Evolutionary conservation across 2,329 filamentous ascomycete species (phyloP).

Genomic region (Diplodia sapinea): DNA sequence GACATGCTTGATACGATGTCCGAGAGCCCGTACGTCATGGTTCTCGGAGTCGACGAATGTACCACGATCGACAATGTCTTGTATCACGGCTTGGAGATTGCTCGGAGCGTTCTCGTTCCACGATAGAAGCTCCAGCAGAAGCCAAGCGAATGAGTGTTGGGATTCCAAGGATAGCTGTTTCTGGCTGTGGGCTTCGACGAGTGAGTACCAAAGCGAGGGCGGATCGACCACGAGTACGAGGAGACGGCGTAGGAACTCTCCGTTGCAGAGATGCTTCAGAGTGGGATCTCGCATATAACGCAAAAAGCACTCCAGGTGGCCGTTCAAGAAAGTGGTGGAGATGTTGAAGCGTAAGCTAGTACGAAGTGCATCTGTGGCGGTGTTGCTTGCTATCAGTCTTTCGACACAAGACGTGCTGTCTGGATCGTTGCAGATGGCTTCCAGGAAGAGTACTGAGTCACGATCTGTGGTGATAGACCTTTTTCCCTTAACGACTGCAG

Average conservation of each 20-base stretch:
- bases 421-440: slow-evolving; percentile 53
- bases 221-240: slow-evolving; percentile 58
- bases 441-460: slow-evolving; percentile 55
- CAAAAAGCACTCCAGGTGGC: slow-evolving; percentile 42
- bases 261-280: slow-evolving; percentile 58
- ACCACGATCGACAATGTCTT: not conserved
- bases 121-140: slow-evolving; percentile 55
- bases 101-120: slow-evolving; percentile 12
- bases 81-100: not conserved
- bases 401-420: slow-evolving; percentile 51
- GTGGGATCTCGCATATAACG: slow-evolving; percentile 49
- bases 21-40: slow-evolving; percentile 62
- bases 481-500: slow-evolving; percentile 48
- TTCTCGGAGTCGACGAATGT: slow-evolving; percentile 43
- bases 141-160: slow-evolving; percentile 46
- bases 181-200: slow-evolving; percentile 45
- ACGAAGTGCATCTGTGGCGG: slow-evolving; percentile 46
- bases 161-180: slow-evolving; percentile 37
- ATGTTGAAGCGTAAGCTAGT: slow-evolving; percentile 53
- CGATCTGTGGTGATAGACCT: slow-evolving; percentile 46
- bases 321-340: slow-evolving; percentile 54
- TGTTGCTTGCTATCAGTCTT: slow-evolving; percentile 38
- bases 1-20: slow-evolving; percentile 56
- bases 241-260: slow-evolving; percentile 57
- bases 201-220: slow-evolving; percentile 60